phyloP scores from a whole-genome alignment of 169 alveolate genomes.

The Eimeria praecox region DNA sequence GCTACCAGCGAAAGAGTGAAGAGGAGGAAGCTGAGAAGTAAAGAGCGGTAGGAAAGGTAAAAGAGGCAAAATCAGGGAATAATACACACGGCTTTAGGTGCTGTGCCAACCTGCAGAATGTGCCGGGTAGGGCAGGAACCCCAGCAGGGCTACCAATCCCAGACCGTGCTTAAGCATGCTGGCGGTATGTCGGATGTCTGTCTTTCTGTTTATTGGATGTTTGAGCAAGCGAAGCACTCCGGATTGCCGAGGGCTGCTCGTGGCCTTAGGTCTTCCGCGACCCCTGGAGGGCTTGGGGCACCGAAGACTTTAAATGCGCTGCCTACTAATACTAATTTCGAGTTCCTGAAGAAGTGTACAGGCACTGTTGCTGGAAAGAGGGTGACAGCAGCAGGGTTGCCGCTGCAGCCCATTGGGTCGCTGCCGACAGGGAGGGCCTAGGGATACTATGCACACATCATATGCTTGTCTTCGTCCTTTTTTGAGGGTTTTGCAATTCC shows the following conservation, averaged over 20 bases:
- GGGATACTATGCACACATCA: neutral
- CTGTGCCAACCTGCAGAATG: slow-evolving; percentile 21
- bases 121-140: slow-evolving; percentile 20
- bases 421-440: neutral
- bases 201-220: neutral
- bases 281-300: neutral
- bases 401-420: neutral
- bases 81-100: neutral
- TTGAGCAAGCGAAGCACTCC: neutral
- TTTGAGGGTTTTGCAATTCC: neutral
- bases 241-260: neutral
- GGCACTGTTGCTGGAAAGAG: neutral
- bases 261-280: neutral
- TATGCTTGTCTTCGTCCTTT: neutral
- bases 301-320: neutral
- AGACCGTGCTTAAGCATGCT: slow-evolving; percentile 1
- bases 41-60: neutral
- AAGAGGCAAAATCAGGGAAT: neutral
- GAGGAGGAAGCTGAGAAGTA: neutral
- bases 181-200: neutral
- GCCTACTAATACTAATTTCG: neutral
- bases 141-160: slow-evolving; percentile 17
- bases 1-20: neutral
- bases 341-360: neutral
- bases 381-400: neutral